Base-by-base conservation (phyloP, 179 eudicot genomes). In the Corrigiola litoralis region DNA sequence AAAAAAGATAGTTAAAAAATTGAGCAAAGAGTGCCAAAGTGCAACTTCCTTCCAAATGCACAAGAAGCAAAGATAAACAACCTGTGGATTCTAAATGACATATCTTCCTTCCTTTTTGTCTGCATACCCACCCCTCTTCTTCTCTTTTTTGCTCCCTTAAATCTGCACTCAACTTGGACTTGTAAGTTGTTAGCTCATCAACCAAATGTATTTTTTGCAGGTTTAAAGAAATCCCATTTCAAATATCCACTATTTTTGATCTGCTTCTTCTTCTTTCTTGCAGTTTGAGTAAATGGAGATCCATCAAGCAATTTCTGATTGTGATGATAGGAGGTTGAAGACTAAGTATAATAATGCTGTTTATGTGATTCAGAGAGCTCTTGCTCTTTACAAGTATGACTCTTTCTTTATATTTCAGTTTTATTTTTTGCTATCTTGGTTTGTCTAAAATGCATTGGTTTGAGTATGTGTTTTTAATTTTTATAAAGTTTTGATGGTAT, bases 261-360 rank as follows among this genome's bases (percentile, higher is more conserved):
- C 42, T 45, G 6, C 13, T 36, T 21, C 10, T 44, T 38, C 1
- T 1, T 5, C 46, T 50, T 41, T 28, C 41, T 61, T 55, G 18
- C 55, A 61, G 68, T n/a, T n/a, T 34, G 42, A 67, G 34, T 67
- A 3, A 59, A 94, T 94, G 99, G 99, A 94, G 88, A 84, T 94
- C 75, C 82, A 94, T 64, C 58, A 76, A 73, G 96, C 97, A 56
- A 85, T 94, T n/a, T 63, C 66, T 66, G 89, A 67, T 40, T 81
- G 92, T 59, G 83, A 91, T 68, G 99, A 94, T 78, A 77, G 68
- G 28, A 91, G 99, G 81, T 67, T 94, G 71, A 88, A 79, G 77
- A 82, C 92, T 14, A 94, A 91, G 87, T 94, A 88, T 77, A 86
- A 80, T 23, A 90, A 79, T 54, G 99, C 99, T 10, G 78, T 94